Evolutionary conservation across 495 filamentous ascomycete species (phyloP), one percentile per base, ranked within the genome.

Genomic region (Articulospora tetracladia): DNA sequence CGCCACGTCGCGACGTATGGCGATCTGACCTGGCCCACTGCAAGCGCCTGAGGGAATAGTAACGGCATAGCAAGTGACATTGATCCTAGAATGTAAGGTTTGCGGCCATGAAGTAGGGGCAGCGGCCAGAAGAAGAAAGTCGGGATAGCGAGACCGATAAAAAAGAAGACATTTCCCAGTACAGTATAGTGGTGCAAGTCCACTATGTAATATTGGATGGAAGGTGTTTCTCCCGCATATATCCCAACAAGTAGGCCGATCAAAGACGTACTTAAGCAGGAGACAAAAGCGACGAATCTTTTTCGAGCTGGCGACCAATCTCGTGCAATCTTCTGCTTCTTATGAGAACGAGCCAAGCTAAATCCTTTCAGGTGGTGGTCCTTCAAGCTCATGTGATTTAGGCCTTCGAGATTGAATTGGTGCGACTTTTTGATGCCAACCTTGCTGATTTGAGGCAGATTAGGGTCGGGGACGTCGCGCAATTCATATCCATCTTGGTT

Each of bases 201-300:
- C 36, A 80, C 83, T 54, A 92, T 79, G 60, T 79, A 81, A 66
- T 90, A 89, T 69, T 89, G 86, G 46, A 92, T 89, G 10, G 82
- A 79, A n/a, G 86, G 85, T 6, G 88, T 85, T 66, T 89, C 81
- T 7, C 89, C 89, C 56, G 85, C 85, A 66, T 92, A 92, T 25
- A 90, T 85, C 19, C 89, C 89, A 59, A 89, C 73, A 20, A 90
- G 76, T 17, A 87, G 72, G 2, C 89, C 89, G 59, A 91, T 73
- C 47, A 88, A 70, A 15, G 82, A 81, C 7, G 87, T 89, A 58
- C 85, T 89, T 49, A 84, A 73, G 66, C 89, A 92, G n/a, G 86
- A 80, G 66, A 90, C 79, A 0, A 75, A 70, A 7, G 89, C 88
- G 59, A 81, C 77, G 55, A 86, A 83, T 59, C 87, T 69, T 75